Percentiles rank a stretch among this genome's conserved stretches.
Evolutionary conservation across 2,329 filamentous ascomycete species (phyloP).

Genomic region (Colletotrichum neosansevieriae): DNA sequence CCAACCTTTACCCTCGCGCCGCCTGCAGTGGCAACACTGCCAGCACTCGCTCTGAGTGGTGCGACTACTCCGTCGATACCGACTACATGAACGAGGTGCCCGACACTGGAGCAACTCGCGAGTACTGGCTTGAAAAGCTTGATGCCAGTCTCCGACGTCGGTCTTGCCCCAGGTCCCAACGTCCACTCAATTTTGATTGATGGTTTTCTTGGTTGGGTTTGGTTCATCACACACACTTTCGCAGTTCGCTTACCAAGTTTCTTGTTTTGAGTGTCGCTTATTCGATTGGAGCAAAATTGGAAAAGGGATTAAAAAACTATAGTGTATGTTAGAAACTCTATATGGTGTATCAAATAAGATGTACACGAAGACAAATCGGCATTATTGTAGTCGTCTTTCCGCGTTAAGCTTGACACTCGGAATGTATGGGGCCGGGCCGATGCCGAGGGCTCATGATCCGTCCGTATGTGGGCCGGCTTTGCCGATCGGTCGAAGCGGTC

Average conservation of each 20-base stretch:
- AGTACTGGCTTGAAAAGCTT: conserved; percentile 56
- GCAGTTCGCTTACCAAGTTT: not conserved
- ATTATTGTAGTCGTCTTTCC: too few species aligned
- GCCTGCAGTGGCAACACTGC: conserved; percentile 47
- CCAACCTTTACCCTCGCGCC: conserved; percentile 33
- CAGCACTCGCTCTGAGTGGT: conserved; percentile 55
- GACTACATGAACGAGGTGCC: conserved; percentile 57
- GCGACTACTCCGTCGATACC: conserved; percentile 61
- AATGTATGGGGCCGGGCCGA: not conserved
- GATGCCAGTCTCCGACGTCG: not conserved
- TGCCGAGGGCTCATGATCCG: not conserved
- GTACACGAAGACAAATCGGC: too few species aligned
- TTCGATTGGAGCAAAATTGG: not conserved
- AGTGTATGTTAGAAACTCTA: not conserved
- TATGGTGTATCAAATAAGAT: too few species aligned
- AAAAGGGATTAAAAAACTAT: conserved; percentile 10
- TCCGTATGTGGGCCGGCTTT: too few species aligned
- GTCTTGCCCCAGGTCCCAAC: not conserved
- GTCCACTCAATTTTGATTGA: conserved; percentile 6
- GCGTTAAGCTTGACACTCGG: not conserved
- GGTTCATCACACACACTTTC: not conserved
- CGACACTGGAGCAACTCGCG: conserved; percentile 62
- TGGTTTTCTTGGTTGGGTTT: conserved; percentile 18
- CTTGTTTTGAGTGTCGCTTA: not conserved
- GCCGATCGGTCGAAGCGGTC: too few species aligned